A percentile compares a stretch with the other conserved stretches of the same genome.
Evolutionary conservation across 1,284 basidiomycete species (phyloP).

Genomic region (Wolfiporia cocos): DNA sequence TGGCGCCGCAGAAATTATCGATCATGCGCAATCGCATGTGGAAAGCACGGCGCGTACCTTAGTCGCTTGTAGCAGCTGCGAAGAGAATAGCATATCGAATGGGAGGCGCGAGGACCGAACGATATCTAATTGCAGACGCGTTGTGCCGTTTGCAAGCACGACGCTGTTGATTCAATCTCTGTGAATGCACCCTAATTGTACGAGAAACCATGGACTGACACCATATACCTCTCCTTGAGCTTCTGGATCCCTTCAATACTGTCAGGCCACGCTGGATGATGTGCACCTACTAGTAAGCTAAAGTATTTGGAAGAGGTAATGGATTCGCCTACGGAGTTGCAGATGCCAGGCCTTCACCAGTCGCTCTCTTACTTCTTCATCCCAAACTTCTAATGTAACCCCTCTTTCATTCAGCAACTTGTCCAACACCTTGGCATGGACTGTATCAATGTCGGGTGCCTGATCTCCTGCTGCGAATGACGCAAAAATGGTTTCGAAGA

Average conservation of each 20-base stretch:
- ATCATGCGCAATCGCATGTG: not conserved
- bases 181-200: too few relatives aligned
- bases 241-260: constrained; percentile 1
- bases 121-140: constrained; percentile 11
- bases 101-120: constrained; percentile 9
- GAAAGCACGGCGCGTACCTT: not conserved
- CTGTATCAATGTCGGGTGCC: constrained; percentile 1
- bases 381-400: constrained; percentile 1
- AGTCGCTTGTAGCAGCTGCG: constrained; percentile 2
- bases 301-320: too few relatives aligned
- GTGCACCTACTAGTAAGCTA: too few relatives aligned
- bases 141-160: constrained; percentile 5
- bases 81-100: constrained; percentile 6
- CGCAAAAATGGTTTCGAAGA: constrained; percentile 2
- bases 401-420: not conserved
- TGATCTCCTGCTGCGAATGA: constrained; percentile 2
- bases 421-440: constrained; percentile 3
- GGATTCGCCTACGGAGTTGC: not conserved
- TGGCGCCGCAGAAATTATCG: too few relatives aligned
- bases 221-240: constrained; percentile 3
- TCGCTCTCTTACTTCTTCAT: not conserved
- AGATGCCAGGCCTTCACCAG: constrained; percentile 1
- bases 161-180: not conserved
- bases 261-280: constrained; percentile 4
- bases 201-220: constrained; percentile 2